Base-by-base conservation (phyloP, 208 protist species). In the Sergeia podlipaevii region DNA sequence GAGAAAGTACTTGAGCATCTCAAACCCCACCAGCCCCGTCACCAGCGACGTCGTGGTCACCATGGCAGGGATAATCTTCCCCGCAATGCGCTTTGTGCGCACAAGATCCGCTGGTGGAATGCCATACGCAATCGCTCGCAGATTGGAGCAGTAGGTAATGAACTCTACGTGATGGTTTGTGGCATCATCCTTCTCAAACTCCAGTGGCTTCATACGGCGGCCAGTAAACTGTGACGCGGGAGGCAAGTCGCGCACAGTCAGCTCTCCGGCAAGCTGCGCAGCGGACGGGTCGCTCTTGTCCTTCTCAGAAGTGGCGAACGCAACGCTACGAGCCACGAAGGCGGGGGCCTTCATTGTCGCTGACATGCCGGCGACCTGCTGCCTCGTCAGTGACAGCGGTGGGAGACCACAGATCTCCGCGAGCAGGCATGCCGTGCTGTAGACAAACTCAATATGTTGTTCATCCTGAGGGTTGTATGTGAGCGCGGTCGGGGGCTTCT, bases 21-120 rank as follows among this genome's bases (percentile, higher is more conserved):
- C 99, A 11, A 99, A 61, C 52, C 74, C 84, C 1, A 99, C 96
- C 2, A 99, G 82, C 4, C 99, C 99, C 30, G 95, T 96, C 11
- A 99, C 97, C 15, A 99, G 51, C 6, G 98, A 96, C 6, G 99
- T 99, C 11, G 99, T 99, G 15, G 99, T 99, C 41, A 99, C 97
- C 80, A 99, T 99, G 7, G 99, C 99, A 18, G 99, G 99, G 60
- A 99, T 99, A 75, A 99, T 99, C 61, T 97, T 98, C 23, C 97
- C 97, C 4, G 97, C 95, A 60, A 98, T 95, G 21, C 74, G 75
- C 58, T 94, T 97, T 28, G 87, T 97, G 13, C 74, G 55, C 34
- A 75, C 46, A 2, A 84, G 57, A 57, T 95, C 85, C 0, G 83
- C 88, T 11, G 75, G 59, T 0, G 90, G 85, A 59, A 99, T 99